Evolutionary conservation across 441 rosid genomes (phyloP).

Genomic region (Pelargonium cotyledonis): DNA sequence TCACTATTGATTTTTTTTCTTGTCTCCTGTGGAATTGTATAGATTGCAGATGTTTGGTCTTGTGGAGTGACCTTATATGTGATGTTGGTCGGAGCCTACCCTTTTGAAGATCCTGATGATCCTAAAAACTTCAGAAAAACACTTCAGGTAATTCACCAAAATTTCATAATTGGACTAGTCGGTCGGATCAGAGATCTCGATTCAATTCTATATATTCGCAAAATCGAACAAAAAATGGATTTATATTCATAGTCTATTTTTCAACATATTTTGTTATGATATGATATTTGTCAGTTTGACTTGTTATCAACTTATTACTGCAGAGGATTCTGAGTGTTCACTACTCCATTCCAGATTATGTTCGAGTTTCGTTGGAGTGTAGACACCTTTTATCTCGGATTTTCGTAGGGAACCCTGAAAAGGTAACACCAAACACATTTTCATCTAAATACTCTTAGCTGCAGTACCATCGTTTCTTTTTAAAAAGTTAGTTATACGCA

Average conservation of each 20-base stretch:
- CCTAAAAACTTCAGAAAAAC: conserved; percentile 90
- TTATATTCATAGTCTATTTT: too few species aligned
- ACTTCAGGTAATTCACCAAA: conserved; percentile 44
- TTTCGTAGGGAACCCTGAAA: conserved; percentile 83
- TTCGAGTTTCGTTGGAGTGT: conserved; percentile 88
- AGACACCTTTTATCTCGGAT: conserved; percentile 80
- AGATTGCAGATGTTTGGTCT: conserved; percentile 99
- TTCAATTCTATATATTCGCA: too few species aligned
- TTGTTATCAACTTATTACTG: conserved; percentile 13
- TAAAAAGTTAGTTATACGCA: too few species aligned
- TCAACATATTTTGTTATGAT: too few species aligned
- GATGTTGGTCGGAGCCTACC: conserved; percentile 98
- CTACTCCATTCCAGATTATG: conserved; percentile 89
- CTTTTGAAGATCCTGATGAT: conserved; percentile 95
- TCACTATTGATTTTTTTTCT: neutral
- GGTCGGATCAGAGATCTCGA: too few species aligned
- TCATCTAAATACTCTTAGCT: too few species aligned
- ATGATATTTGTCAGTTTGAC: too few species aligned
- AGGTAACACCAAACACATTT: conserved; percentile 29
- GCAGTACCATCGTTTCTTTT: too few species aligned
- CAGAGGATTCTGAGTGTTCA: conserved; percentile 95
- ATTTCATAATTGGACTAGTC: too few species aligned
- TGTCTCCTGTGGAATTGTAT: conserved; percentile 4
- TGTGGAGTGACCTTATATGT: conserved; percentile 95
- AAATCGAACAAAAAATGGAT: too few species aligned